A percentile compares a stretch with the other conserved stretches of the same genome.
Conservation (phyloP, 2,329 filamentous ascomycete genomes). For the Zopfia rhizophila region DNA sequence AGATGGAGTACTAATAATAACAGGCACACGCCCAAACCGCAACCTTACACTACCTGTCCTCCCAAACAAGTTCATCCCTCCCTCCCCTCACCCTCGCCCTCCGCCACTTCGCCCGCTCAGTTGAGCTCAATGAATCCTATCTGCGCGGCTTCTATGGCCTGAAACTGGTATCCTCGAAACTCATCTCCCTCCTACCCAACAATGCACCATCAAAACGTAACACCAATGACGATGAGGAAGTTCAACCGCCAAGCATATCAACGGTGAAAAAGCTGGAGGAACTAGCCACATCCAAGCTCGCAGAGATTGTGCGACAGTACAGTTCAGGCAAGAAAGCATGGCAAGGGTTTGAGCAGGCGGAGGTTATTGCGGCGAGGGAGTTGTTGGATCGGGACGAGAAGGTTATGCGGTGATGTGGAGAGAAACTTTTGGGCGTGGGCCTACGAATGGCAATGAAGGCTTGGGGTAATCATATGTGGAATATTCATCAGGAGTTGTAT, state of each 20-base stretch:
- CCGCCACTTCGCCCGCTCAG: conserved; percentile 86
- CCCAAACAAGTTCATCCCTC: conserved; percentile 37
- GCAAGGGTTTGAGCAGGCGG: conserved; percentile 76
- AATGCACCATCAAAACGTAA: conserved; percentile 38
- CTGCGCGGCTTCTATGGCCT: conserved; percentile 92
- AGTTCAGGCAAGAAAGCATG: conserved; percentile 71
- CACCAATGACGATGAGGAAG: conserved; percentile 50
- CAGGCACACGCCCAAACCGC: conserved; percentile 88
- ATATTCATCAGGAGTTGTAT: too few relatives aligned
- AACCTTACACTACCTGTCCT: conserved; percentile 80
- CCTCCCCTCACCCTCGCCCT: conserved; percentile 73
- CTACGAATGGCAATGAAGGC: too few relatives aligned
- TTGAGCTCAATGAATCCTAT: conserved; percentile 94
- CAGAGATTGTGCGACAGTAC: conserved; percentile 76
- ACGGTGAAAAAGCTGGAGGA: conserved; percentile 76
- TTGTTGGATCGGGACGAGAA: conserved; percentile 67
- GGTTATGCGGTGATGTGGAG: conserved; percentile 27
- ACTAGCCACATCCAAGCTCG: conserved; percentile 76
- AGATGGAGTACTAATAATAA: neutral
- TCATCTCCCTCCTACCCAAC: conserved; percentile 45
- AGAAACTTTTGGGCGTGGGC: too few relatives aligned
- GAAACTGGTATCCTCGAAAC: conserved; percentile 71
- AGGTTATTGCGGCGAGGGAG: conserved; percentile 76
- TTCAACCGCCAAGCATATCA: conserved; percentile 64
- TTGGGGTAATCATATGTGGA: too few relatives aligned